Conservation (phyloP, 495 filamentous ascomycete species). For the Penicillium argentinense region DNA sequence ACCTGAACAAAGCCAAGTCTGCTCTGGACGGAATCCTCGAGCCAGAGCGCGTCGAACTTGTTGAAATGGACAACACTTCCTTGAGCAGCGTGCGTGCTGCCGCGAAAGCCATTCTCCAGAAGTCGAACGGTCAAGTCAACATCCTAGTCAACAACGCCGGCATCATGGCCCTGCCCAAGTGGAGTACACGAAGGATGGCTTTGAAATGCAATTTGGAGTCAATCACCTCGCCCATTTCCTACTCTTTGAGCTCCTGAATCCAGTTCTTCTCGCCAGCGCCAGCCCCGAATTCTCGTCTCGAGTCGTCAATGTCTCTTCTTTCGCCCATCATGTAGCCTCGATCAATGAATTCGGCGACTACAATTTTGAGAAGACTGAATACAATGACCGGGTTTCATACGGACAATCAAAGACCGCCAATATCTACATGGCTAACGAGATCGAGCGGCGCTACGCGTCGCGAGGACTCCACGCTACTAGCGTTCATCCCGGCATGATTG, state of each 20-base stretch:
- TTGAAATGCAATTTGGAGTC: conserved; percentile 46
- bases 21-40: conserved; percentile 17
- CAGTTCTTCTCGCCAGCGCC: conserved; percentile 37
- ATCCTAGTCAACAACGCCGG: conserved; percentile 50
- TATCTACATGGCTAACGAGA: conserved; percentile 39
- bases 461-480: conserved; percentile 37
- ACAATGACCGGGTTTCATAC: conserved; percentile 31
- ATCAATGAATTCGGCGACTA: conserved; percentile 25
- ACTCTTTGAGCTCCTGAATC: conserved; percentile 47
- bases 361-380: conserved; percentile 26
- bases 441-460: conserved; percentile 37
- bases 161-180: conserved; percentile 45
- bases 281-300: conserved; percentile 39
- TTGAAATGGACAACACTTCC: conserved; percentile 46
- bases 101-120: conserved; percentile 34
- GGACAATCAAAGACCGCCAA: conserved; percentile 34
- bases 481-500: conserved; percentile 39
- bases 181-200: conserved; percentile 38
- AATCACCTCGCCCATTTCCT: conserved; percentile 53
- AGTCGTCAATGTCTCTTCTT: conserved; percentile 41
- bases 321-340: conserved; percentile 27
- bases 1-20: conserved; percentile 33
- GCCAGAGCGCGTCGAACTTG: conserved; percentile 14
- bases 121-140: conserved; percentile 38
- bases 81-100: conserved; percentile 39